These are phyloP conservation scores for Ophiostoma quercus DNA, from an alignment of 2,329 filamentous ascomycete species.

Conservation along the genomic window DNA sequence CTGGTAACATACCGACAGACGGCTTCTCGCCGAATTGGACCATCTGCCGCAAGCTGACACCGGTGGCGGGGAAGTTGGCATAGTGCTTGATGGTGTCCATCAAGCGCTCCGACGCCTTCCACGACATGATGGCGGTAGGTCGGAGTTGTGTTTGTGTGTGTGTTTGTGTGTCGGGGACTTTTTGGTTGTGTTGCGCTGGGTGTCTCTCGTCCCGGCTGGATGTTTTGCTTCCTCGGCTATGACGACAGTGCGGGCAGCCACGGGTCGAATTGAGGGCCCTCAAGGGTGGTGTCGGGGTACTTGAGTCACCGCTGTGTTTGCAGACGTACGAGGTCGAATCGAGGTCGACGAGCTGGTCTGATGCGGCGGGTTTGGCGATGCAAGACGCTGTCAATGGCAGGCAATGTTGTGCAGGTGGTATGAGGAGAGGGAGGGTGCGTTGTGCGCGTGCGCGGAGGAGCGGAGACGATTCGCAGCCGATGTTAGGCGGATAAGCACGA, in stretches of 20 bases:
- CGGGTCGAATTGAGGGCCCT: not conserved
- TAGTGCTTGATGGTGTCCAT: conserved; percentile 98
- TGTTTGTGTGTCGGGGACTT: not conserved
- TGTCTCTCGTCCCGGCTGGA: not conserved
- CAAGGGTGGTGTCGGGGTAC: not conserved
- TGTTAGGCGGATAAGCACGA: conserved; percentile 20
- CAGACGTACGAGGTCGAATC: conserved; percentile 7
- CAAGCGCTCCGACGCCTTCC: conserved; percentile 83
- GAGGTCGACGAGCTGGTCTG: not conserved
- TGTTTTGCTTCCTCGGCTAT: conserved; percentile 15
- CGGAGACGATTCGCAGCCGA: conserved; percentile 16
- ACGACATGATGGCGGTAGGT: conserved; percentile 63
- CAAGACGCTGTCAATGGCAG: not conserved
- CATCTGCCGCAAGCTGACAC: conserved; percentile 96
- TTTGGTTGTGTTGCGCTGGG: not conserved
- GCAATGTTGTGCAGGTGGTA: not conserved
- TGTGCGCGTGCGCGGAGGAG: conserved; percentile 14
- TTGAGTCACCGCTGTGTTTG: conserved; percentile 9
- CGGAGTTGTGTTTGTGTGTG: not conserved
- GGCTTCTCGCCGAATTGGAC: conserved; percentile 96
- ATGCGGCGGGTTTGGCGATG: not conserved
- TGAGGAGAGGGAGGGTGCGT: conserved; percentile 7
- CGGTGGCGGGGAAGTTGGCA: conserved; percentile 92
- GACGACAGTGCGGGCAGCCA: conserved; percentile 17
- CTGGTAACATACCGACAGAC: conserved; percentile 63